Evolutionary conservation across 176 grass and related monocot species (phyloP), one percentile per base, ranked within the genome.

Genomic region (Bothriochloa decipiens): DNA sequence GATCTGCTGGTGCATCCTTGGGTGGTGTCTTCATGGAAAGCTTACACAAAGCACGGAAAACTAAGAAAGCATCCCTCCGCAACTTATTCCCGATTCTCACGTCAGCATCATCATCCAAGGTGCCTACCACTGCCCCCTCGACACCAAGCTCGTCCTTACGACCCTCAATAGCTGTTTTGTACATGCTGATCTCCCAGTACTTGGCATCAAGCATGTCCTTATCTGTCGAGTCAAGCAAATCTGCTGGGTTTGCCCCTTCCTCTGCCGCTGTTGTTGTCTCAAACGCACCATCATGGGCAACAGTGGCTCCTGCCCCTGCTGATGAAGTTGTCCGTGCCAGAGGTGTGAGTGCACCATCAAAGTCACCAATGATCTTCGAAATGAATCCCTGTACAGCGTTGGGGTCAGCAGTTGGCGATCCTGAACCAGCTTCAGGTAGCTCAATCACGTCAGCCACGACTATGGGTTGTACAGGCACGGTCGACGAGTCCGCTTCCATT

Each of bases 101-200:
- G 81, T 99, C 96, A 60, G 88, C 77, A 83, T 99, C 96, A 45
- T 94, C 96, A 8, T 96, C 96, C 83, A 91, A 80, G 41, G 87
- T 88, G 29, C 81, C 93, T 20, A 83, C 62, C 77, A 80, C 53
- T 35, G 75, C 86, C 50, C 93, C 93, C 46, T 99, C 96, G 33
- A 93, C 87, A 13, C 96, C 96, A 72, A 99, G 79, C 78, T 99
- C 96, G 11, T 99, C 96, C 78, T 99, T 99, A 27, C 91, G 85
- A 20, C 96, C 96, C 82, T 99, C 96, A 14, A 99, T 82, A 43
- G 96, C 93, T 65, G 93, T 92, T 83, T 96, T 99, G 76, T 99
- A 99, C 96, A 99, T 99, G 88, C 86, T 99, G 78, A 99, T 94
- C 81, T 99, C 96, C 96, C 96, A 99, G 68, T 96, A 99, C 75